Conservation (phyloP, 2,329 filamentous ascomycete genomes). For the Fusarium napiforme region DNA sequence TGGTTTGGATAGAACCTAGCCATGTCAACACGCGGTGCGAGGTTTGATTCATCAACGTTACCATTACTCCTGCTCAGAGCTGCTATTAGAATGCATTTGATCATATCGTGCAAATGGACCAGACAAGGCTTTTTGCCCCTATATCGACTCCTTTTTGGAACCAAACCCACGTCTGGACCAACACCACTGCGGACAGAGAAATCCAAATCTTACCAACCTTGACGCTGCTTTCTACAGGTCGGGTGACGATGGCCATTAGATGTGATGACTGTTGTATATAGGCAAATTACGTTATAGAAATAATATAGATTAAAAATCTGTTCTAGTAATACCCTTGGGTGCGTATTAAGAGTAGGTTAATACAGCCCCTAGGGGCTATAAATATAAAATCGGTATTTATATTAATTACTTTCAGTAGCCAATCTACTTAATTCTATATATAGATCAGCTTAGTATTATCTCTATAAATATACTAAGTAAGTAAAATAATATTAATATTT, state of each 20-base stretch:
- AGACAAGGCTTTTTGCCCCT: not conserved
- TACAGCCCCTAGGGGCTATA: too few species aligned
- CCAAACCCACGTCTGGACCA: not conserved
- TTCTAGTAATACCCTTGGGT: too few species aligned
- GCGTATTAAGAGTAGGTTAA: too few species aligned
- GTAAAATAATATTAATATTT: too few species aligned
- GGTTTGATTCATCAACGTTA: not conserved
- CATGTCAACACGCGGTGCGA: not conserved
- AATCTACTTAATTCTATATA: too few species aligned
- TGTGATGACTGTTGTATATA: too few species aligned
- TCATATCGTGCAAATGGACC: not conserved
- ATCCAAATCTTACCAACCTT: not conserved
- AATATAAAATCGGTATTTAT: too few species aligned
- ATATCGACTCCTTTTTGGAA: not conserved
- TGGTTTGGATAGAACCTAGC: not conserved
- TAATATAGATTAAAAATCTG: too few species aligned
- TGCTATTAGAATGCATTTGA: not conserved
- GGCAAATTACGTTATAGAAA: too few species aligned
- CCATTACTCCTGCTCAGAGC: not conserved
- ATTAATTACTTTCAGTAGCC: too few species aligned
- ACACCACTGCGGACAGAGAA: not conserved
- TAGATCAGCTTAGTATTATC: too few species aligned
- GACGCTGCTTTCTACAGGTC: slow-evolving; percentile 6
- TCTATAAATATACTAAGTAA: too few species aligned
- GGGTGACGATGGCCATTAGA: not conserved